phyloP scores from a whole-genome alignment of 345 rosid species.

The Citrus unshiu region DNA sequence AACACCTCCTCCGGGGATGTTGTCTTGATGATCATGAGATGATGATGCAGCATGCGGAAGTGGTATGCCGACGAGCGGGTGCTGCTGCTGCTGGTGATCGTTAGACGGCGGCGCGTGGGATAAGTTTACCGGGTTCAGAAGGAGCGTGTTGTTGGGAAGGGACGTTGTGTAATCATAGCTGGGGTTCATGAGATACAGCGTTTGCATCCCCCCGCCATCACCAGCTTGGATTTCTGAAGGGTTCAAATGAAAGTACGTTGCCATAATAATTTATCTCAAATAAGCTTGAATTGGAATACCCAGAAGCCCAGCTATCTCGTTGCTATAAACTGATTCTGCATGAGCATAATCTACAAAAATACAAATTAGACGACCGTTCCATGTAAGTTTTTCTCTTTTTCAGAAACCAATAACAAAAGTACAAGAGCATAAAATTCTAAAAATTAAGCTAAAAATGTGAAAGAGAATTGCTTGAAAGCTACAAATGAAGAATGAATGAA shows the following conservation, averaged over 20 bases:
- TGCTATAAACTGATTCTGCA: neutral
- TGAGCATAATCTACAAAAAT: neutral
- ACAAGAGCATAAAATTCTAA: neutral
- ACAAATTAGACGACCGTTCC: neutral
- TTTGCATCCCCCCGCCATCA: slow-evolving; percentile 40
- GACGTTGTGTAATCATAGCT: slow-evolving; percentile 29
- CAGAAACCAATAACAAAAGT: too few species aligned
- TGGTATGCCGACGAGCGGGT: slow-evolving; percentile 31
- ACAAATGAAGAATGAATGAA: neutral
- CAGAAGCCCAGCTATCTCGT: neutral
- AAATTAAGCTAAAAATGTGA: neutral
- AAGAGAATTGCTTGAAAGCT: neutral
- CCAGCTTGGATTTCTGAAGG: slow-evolving; percentile 42
- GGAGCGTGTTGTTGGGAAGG: slow-evolving; percentile 20
- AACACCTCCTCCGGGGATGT: slow-evolving; percentile 18
- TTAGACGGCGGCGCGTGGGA: slow-evolving; percentile 34
- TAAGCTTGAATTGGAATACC: neutral
- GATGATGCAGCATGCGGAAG: slow-evolving; percentile 12
- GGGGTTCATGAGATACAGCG: slow-evolving; percentile 52
- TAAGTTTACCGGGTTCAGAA: slow-evolving; percentile 31
- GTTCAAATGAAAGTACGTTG: slow-evolving; percentile 46
- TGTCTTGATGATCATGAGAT: slow-evolving; percentile 22
- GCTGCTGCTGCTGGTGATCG: slow-evolving; percentile 17
- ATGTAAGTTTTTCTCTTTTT: too few species aligned
- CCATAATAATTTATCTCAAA: slow-evolving; percentile 26